phyloP scores from a whole-genome alignment of 495 filamentous ascomycete species.

The Letharia lupina region DNA sequence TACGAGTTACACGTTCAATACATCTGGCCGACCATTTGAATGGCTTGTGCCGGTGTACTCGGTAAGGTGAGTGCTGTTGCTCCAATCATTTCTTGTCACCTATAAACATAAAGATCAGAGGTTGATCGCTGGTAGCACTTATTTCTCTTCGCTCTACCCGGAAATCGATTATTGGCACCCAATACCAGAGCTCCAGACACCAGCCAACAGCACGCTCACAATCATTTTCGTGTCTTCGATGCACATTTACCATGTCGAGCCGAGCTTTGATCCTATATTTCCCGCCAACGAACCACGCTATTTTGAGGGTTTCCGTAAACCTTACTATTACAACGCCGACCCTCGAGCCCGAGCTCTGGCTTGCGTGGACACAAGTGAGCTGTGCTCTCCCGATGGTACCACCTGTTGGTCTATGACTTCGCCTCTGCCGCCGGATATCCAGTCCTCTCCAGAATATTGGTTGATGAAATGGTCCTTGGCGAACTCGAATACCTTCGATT shows the following conservation, averaged over 20 bases:
- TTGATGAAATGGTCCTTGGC: conserved; percentile 22
- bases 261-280: conserved; percentile 26
- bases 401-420: conserved; percentile 22
- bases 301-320: conserved; percentile 3
- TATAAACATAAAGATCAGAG: not conserved
- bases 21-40: conserved; percentile 20
- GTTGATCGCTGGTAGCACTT: conserved; percentile 10
- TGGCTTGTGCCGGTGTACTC: conserved; percentile 24
- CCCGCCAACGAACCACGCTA: conserved; percentile 12
- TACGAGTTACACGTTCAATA: conserved; percentile 19
- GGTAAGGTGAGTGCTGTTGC: conserved; percentile 19
- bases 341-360: conserved; percentile 20
- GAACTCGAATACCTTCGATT: conserved; percentile 26
- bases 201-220: conserved; percentile 20
- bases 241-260: conserved; percentile 22
- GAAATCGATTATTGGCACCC: conserved; percentile 15
- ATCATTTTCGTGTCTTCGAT: conserved; percentile 24
- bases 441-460: conserved; percentile 15
- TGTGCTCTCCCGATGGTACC: conserved; percentile 23
- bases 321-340: conserved; percentile 20
- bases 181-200: conserved; percentile 17
- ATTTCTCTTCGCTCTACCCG: conserved; percentile 15
- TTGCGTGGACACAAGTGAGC: conserved; percentile 22
- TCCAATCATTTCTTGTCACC: not conserved
- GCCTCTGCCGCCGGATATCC: not conserved